Base-by-base conservation (phyloP, 2,329 filamentous ascomycete species). In the Calcarisporium arbuscula region DNA sequence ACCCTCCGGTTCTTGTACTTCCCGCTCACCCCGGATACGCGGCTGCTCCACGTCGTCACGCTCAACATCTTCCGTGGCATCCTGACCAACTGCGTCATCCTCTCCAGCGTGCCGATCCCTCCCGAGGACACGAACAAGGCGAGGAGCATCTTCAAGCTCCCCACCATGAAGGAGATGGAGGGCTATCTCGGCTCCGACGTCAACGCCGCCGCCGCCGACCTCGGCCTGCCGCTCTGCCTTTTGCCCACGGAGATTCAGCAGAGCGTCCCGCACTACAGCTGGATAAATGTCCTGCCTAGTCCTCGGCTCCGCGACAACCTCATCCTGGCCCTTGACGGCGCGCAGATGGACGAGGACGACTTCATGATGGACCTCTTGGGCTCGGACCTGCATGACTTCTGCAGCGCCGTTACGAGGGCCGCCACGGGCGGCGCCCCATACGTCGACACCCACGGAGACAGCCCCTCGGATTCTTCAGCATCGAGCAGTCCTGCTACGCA, bases 51-150 rank as follows among this genome's bases (percentile, higher is more conserved):
- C 30, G 41, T 47, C 29, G 44, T 46, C 20, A 33, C 39, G 1
- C 20, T 47, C 33, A 47, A 47, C n/a, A 39, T 47, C n/a, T 46
- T 41, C 20, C 35, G 43, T 3, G 44, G 43, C 2, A 25, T 47
- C 10, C 34, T 47, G 8, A 46, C 44, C 31, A 47, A 47, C 35
- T 47, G 44, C 39, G 37, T 46, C 14, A 46, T 47, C 2, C 25
- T 47, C 19, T 35, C 20, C 17, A 32, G 37, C 5, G 35, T 47
- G 8, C 34, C n/a, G n/a, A n/a, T n/a, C n/a, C n/a, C n/a, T n/a
- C n/a, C n/a, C n/a, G n/a, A n/a, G n/a, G n/a, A n/a, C n/a, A n/a
- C n/a, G n/a, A n/a, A n/a, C n/a, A n/a, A n/a, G n/a, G n/a, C n/a
- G n/a, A n/a, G n/a, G n/a, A n/a, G n/a, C n/a, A n/a, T n/a, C n/a